Base-by-base conservation (phyloP, 2,329 filamentous ascomycete species). In the Hymenoscyphus repandus region DNA sequence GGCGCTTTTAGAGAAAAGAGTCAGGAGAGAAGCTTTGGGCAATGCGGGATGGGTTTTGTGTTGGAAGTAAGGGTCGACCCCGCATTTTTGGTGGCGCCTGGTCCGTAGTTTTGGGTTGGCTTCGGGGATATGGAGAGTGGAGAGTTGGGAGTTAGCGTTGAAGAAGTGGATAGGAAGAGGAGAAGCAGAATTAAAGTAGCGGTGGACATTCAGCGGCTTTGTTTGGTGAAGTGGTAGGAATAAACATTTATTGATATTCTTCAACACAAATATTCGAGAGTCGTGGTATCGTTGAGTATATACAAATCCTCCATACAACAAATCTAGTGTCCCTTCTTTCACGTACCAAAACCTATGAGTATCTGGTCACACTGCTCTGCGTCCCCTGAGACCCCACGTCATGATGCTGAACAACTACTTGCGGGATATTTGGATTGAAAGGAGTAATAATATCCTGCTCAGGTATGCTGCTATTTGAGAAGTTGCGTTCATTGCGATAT, bases 381-480 rank as follows among this genome's bases (percentile, higher is more conserved):
- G 58, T 58, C 50, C 59, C 53, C 49, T 44, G 55, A 1, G 45
- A 22, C 31, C 54, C 45, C 11, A 47, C 51, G 52, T 60, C 58
- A 52, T 61, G 54, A 50, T 61, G 52, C 38, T 61, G 30, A 4
- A 62, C 52, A 33, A 48, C 20, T 3, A 63, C 54, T 30, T 47
- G 27, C 1, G 60, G 60, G 18, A 61, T 17, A 15, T 27, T 45
- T 13, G 37, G 15, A 15, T 40, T 44, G 12, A 15, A 38, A 1
- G 50, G 44, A 38, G 44, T 51, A 5, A 44, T 27, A 10, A 27
- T 32, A 15, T 34, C 27, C 5, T n/a, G 18, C 6, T 27, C 41
- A 18, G 22, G 13, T 13, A 6, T 17, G 12, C 27, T 39, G 12
- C 33, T 13, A 5, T 45, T 37, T 38, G 40, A 49, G n/a, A 47